Conservation (phyloP, 2,329 filamentous ascomycete genomes). For the Cladosporium colombiae region DNA sequence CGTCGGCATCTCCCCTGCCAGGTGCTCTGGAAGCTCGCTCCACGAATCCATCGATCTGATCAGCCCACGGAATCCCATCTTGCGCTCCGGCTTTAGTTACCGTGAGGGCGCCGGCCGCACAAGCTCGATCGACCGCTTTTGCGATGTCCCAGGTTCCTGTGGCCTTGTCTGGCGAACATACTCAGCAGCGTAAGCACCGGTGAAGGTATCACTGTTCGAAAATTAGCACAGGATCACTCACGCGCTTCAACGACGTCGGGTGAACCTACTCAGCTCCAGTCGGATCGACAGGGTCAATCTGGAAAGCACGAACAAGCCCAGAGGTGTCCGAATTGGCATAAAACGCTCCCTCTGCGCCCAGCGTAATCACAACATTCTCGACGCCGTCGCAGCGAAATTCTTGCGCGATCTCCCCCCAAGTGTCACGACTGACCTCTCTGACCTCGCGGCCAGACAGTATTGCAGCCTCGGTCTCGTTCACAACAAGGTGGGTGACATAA, state of each 20-base stretch:
- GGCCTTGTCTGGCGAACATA: neutral
- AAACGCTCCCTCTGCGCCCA: neutral
- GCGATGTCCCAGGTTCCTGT: neutral
- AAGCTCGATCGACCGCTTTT: neutral
- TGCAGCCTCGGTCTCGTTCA: neutral
- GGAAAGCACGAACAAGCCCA: neutral
- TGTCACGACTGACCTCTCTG: neutral
- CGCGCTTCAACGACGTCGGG: neutral
- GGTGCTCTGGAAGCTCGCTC: neutral
- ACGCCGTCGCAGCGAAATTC: neutral
- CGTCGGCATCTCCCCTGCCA: no score
- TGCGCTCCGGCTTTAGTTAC: neutral
- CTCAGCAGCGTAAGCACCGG: neutral
- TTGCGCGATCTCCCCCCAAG: no score
- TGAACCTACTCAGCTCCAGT: neutral
- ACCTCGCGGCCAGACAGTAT: neutral
- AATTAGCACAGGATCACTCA: neutral
- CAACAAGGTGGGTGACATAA: neutral
- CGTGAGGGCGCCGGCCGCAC: neutral
- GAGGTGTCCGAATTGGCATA: neutral
- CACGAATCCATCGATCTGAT: neutral
- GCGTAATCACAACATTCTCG: neutral
- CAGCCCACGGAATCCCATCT: neutral
- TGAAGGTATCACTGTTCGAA: neutral
- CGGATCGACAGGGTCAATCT: neutral